A percentile compares a stretch with the other conserved stretches of the same genome.
phyloP scores from a whole-genome alignment of 2,329 filamentous ascomycete species.

The Cadophora gregata region DNA sequence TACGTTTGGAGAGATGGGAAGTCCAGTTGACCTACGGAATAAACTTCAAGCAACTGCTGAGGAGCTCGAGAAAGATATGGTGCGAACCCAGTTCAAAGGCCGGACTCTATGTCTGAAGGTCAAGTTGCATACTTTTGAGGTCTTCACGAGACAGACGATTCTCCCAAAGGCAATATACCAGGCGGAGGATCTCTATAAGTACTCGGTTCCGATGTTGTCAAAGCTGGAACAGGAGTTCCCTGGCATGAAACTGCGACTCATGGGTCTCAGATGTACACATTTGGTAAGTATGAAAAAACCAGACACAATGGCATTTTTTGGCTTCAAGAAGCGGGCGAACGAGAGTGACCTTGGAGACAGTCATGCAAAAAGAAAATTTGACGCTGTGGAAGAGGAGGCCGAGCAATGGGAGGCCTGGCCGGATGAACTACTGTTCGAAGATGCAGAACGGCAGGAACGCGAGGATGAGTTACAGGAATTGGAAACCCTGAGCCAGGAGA shows the following conservation, averaged over 20 bases:
- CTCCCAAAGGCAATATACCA: slow-evolving; percentile 73
- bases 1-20: slow-evolving; percentile 83
- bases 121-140: slow-evolving; percentile 93
- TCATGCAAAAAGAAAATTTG: slow-evolving; percentile 47
- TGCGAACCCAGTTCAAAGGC: slow-evolving; percentile 81
- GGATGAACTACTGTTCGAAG: slow-evolving; percentile 66
- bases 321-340: slow-evolving; percentile 53
- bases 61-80: slow-evolving; percentile 86
- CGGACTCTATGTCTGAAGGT: slow-evolving; percentile 91
- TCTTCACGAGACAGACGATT: slow-evolving; percentile 81
- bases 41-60: slow-evolving; percentile 84
- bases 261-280: slow-evolving; percentile 89
- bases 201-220: slow-evolving; percentile 78
- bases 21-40: slow-evolving; percentile 69
- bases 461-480: slow-evolving; percentile 66
- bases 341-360: slow-evolving; percentile 27
- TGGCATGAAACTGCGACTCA: slow-evolving; percentile 77
- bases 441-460: slow-evolving; percentile 62
- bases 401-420: slow-evolving; percentile 71
- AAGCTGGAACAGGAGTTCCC: slow-evolving; percentile 87
- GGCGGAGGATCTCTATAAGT: slow-evolving; percentile 84
- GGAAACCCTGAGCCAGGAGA: slow-evolving; percentile 63
- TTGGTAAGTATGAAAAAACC: slow-evolving; percentile 85
- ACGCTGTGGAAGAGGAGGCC: slow-evolving; percentile 50
- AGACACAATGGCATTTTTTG: slow-evolving; percentile 81